Evolutionary conservation across 768 basidiomycete species (phyloP).

Genomic region (Paxillus rubicundulus): DNA sequence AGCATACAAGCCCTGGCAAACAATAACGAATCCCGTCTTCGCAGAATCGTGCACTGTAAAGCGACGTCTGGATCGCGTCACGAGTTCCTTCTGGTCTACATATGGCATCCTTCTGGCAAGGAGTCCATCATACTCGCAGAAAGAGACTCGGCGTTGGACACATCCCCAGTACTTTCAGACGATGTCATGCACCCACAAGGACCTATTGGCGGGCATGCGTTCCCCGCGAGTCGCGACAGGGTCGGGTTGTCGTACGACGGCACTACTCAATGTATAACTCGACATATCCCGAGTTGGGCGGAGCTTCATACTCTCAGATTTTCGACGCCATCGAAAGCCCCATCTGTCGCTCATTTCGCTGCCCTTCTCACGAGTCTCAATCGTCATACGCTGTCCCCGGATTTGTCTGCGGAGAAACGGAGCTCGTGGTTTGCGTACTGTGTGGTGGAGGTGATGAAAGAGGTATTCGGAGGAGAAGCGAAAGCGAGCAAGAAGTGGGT

Average conservation of each 20-base stretch:
- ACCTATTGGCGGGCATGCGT: not conserved
- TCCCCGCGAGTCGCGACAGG: not conserved
- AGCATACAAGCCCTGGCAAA: conserved; percentile 3
- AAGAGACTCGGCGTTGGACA: not conserved
- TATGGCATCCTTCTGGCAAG: conserved; percentile 5
- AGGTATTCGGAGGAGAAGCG: conserved; percentile 9
- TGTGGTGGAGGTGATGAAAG: conserved; percentile 9
- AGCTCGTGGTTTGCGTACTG: conserved; percentile 15
- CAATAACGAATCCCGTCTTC: conserved; percentile 5
- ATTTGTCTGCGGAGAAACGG: not conserved
- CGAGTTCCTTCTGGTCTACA: conserved; percentile 9
- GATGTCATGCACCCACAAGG: not conserved
- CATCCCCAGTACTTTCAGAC: not conserved
- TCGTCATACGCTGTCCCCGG: not conserved
- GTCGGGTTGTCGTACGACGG: conserved; percentile 9
- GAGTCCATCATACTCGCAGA: conserved; percentile 6
- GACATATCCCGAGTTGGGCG: not conserved
- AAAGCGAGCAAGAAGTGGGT: conserved; percentile 11
- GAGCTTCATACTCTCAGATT: conserved; percentile 3
- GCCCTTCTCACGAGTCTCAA: conserved; percentile 2
- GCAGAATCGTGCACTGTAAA: conserved; percentile 6
- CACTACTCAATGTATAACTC: conserved; percentile 4
- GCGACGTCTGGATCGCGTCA: not conserved
- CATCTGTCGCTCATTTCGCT: conserved; percentile 9
- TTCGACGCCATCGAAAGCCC: conserved; percentile 1